phyloP scores from a whole-genome alignment of 2,329 filamentous ascomycete species.

The Penicillium occitanis region DNA sequence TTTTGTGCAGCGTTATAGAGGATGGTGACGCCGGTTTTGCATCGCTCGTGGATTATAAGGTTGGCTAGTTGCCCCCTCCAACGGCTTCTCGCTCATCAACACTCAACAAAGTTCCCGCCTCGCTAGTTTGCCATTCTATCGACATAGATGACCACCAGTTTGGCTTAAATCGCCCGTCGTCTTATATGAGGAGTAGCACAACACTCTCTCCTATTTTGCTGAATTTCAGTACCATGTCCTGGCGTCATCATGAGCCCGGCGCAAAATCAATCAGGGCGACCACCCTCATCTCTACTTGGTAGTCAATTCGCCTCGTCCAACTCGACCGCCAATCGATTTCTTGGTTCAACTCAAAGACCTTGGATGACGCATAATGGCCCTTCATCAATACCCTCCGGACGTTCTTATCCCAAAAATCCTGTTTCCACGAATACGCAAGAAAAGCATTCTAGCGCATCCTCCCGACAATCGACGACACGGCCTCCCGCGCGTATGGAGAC shows the following conservation, averaged over 20 bases:
- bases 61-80: background rate
- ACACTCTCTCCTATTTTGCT: background rate
- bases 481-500: background rate
- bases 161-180: background rate
- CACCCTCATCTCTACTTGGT: conserved; percentile 22
- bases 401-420: background rate
- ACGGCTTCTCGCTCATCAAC: background rate
- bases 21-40: background rate
- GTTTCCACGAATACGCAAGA: background rate
- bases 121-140: background rate
- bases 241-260: conserved; percentile 21
- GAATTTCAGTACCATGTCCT: conserved; percentile 17
- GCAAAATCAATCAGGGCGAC: conserved; percentile 19
- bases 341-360: conserved; percentile 39
- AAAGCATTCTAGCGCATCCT: background rate
- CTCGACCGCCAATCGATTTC: conserved; percentile 41
- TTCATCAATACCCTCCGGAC: background rate
- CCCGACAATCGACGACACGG: background rate
- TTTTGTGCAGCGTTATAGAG: background rate
- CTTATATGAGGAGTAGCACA: background rate
- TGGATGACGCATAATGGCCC: conserved; percentile 35
- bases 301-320: conserved; percentile 35
- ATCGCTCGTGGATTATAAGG: background rate
- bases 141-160: background rate
- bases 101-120: background rate